Conservation (phyloP, 768 basidiomycete species). For the Amanita phalloides region DNA sequence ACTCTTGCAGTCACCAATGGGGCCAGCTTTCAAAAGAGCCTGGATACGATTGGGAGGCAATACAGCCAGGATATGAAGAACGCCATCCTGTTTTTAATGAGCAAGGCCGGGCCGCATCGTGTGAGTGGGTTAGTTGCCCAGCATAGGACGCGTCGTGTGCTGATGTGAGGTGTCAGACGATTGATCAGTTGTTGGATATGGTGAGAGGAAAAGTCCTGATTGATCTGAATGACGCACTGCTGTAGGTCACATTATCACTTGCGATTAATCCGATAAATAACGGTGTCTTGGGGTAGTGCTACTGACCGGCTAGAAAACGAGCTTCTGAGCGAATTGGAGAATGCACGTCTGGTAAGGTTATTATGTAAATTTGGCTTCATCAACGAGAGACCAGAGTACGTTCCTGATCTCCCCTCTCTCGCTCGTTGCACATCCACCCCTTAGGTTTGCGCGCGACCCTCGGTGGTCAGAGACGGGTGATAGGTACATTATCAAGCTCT, state of each 20-base stretch:
- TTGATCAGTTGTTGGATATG: constrained; percentile 75
- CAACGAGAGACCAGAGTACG: constrained; percentile 97
- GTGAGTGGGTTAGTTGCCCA: constrained; percentile 19
- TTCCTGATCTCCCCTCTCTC: constrained; percentile 8
- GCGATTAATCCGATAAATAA: not conserved
- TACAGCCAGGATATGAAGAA: constrained; percentile 83
- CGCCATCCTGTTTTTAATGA: constrained; percentile 64
- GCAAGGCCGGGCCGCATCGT: constrained; percentile 60
- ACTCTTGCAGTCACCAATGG: constrained; percentile 48
- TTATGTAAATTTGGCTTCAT: constrained; percentile 96
- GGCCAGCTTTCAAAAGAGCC: constrained; percentile 56
- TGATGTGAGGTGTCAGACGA: constrained; percentile 25
- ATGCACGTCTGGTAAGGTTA: constrained; percentile 81
- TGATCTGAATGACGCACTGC: constrained; percentile 82
- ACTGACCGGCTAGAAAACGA: constrained; percentile 77
- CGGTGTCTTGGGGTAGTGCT: constrained; percentile 34
- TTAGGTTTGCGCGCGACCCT: constrained; percentile 89
- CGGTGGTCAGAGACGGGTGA: constrained; percentile 99
- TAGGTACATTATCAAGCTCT: constrained; percentile 94
- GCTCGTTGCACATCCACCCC: not conserved
- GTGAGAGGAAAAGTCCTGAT: constrained; percentile 56
- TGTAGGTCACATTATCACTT: constrained; percentile 26
- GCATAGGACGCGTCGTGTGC: not conserved
- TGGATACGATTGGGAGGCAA: constrained; percentile 61
- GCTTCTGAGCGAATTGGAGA: constrained; percentile 84